phyloP scores from a whole-genome alignment of 208 protist species.

The Naegleria fowleri region DNA sequence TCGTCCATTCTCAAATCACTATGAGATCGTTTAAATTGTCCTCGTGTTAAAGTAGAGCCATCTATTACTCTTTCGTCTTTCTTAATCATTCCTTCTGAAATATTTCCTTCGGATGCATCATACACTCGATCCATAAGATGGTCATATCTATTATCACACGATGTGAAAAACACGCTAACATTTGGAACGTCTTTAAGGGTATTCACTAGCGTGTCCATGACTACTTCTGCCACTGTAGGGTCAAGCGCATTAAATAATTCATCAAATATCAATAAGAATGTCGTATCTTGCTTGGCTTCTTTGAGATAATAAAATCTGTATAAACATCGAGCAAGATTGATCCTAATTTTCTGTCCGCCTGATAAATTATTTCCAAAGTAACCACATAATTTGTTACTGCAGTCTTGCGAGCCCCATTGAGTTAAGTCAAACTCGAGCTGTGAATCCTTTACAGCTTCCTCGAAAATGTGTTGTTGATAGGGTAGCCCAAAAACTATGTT shows the following conservation, averaged over 20 bases:
- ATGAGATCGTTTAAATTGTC: background rate
- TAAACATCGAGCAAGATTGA: background rate
- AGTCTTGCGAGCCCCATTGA: background rate
- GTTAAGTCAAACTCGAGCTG: conserved; percentile 49
- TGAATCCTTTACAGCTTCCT: conserved; percentile 35
- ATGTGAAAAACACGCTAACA: background rate
- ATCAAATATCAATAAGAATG: background rate
- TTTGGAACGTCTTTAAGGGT: background rate
- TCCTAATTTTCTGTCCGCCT: background rate
- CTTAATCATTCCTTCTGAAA: background rate
- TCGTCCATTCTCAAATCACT: background rate
- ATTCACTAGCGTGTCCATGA: background rate
- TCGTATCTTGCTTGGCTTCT: background rate
- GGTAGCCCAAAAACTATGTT: conserved; percentile 59
- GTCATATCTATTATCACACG: background rate
- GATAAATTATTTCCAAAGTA: background rate
- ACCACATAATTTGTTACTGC: background rate
- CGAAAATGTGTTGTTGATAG: conserved; percentile 41
- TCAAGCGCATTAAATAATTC: background rate
- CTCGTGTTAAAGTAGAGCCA: no score
- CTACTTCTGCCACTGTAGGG: background rate
- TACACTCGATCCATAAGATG: background rate
- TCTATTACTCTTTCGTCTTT: background rate
- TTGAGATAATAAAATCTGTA: background rate
- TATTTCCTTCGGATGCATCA: background rate